Evolutionary conservation across 2,329 filamentous ascomycete genomes (phyloP), one percentile per base, ranked within the genome.

Genomic region (Penicillium griseofulvum): DNA sequence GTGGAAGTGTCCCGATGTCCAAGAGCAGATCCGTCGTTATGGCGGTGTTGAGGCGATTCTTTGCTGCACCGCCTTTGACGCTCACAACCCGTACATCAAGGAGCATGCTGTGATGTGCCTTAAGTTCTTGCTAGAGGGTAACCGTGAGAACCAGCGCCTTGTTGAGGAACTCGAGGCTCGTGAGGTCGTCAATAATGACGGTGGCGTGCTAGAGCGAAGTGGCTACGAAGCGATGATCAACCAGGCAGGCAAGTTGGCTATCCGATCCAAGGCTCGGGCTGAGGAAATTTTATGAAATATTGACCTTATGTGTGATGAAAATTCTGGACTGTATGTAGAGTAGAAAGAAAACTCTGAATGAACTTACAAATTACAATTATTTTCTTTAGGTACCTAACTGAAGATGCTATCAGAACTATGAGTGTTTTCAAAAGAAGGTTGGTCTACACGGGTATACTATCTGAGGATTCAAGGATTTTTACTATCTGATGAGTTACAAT

Each of bases 21-120:
- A 97, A 73, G 85, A 88, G 65, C 93, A 97, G 71, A 90, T 97
- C 59, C 84, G 95, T 42, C 83, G 86, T 46, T 85, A 93, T 65
- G 89, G 91, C 61, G 93, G 93, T 39, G 89, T 97, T 41, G 89
- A 96, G 63, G 87, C 90, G 0, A 82, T 97, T 19, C 83, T 97
- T 16, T 91, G 91, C 67, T 96, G 91, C 74, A 97, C 91, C 65
- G 84, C 87, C 31, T 94, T 94, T 69, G 93, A 97, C 69, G 91
- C 93, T 64, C 86, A 96, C 74, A 97, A 97, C 68, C 91, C 91
- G 0, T 97, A 93, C 69, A 92, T 96, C 60, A 90, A 93, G 66
- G 93, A 97, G 72, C 89, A 92, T 61, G 90, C 91, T 3, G 90
- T 92, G 47, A 87, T 96, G 70, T 92, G 89, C 62, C 81, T 95